Evolutionary conservation across 495 filamentous ascomycete genomes (phyloP).

Genomic region (Neurospora sp.): DNA sequence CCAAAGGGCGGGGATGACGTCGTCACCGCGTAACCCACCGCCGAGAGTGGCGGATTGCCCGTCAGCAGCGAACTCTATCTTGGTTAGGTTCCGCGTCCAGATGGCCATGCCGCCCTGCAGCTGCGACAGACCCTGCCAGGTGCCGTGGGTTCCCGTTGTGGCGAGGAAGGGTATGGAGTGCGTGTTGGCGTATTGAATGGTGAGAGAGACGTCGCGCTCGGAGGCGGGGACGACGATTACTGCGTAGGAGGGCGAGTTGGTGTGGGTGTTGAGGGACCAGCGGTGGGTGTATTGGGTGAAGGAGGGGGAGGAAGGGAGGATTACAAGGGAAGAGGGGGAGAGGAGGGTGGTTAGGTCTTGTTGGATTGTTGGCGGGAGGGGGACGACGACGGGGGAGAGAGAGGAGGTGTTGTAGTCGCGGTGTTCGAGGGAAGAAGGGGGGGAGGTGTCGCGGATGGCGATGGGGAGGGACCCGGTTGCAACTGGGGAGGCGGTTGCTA

Average conservation of each 20-base stretch:
- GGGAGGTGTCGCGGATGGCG: neutral
- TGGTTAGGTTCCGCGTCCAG: constrained; percentile 29
- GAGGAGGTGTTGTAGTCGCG: neutral
- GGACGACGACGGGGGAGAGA: neutral
- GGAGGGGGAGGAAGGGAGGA: neutral
- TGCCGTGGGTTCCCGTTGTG: constrained; percentile 36
- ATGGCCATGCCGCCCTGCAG: constrained; percentile 40
- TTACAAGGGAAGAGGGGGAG: neutral
- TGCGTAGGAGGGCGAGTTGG: constrained; percentile 25
- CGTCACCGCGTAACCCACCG: constrained; percentile 30
- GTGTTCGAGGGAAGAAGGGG: neutral
- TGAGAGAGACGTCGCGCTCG: constrained; percentile 39
- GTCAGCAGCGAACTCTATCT: constrained; percentile 28
- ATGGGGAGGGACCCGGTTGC: neutral
- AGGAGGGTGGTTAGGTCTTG: neutral
- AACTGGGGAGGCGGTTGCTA: neutral
- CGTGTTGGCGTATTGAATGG: constrained; percentile 37
- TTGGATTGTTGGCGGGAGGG: neutral
- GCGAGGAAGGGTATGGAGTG: constrained; percentile 40
- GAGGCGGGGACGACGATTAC: constrained; percentile 38
- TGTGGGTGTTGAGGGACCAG: constrained; percentile 6
- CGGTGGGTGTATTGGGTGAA: neutral
- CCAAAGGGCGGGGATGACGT: constrained; percentile 23
- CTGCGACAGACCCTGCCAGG: constrained; percentile 23
- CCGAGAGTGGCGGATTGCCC: constrained; percentile 38